Conservation (phyloP, 1,284 basidiomycete species). For the Moniliophthora roreri region DNA sequence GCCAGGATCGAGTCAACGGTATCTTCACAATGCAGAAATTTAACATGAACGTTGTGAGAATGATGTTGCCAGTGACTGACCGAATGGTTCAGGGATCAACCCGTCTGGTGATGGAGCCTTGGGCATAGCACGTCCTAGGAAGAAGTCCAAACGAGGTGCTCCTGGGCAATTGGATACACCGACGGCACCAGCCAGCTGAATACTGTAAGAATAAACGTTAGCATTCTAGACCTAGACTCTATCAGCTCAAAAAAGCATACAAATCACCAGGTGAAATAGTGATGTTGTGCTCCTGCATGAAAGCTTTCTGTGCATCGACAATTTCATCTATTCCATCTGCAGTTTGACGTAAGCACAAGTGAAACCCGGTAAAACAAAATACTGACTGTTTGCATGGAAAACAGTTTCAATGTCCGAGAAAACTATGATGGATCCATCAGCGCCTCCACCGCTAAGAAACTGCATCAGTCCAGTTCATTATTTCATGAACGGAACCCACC, state of each 20-base stretch:
- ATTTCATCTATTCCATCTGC: slow-evolving; percentile 26
- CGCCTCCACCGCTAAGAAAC: slow-evolving; percentile 26
- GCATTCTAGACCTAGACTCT: too few relatives aligned
- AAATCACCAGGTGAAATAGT: slow-evolving; percentile 25
- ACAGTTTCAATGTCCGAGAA: slow-evolving; percentile 28
- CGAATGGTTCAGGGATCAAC: slow-evolving; percentile 16
- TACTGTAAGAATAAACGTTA: slow-evolving; percentile 7
- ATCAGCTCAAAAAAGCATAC: slow-evolving; percentile 14
- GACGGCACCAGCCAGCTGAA: slow-evolving; percentile 21
- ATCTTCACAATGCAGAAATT: not conserved
- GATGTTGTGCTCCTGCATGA: slow-evolving; percentile 14
- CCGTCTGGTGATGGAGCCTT: slow-evolving; percentile 14
- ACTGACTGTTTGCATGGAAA: slow-evolving; percentile 27
- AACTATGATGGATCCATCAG: slow-evolving; percentile 33
- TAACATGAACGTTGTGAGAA: not conserved
- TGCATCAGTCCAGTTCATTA: not conserved
- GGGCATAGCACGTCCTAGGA: slow-evolving; percentile 15
- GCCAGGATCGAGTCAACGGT: slow-evolving; percentile 1
- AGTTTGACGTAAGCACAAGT: not conserved
- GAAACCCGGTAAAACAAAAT: too few relatives aligned
- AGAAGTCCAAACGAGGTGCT: slow-evolving; percentile 16
- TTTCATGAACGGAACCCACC: slow-evolving; percentile 7
- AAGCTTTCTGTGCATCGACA: slow-evolving; percentile 19
- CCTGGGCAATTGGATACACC: slow-evolving; percentile 19
- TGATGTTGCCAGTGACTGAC: not conserved